Conservation (phyloP, 768 basidiomycete genomes). For the Hygrophorus pudorinus region DNA sequence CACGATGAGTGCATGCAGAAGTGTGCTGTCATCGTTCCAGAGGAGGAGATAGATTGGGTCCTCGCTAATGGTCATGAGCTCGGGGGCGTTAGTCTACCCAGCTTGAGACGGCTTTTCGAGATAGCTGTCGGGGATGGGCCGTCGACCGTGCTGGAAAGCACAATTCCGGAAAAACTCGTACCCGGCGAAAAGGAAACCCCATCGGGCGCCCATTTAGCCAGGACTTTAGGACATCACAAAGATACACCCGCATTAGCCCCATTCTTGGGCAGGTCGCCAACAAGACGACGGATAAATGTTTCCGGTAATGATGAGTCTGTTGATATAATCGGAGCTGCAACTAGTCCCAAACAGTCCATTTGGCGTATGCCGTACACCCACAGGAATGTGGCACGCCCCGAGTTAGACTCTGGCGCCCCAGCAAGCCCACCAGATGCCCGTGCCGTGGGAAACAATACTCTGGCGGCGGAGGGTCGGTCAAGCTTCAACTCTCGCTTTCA, state of each 20-base stretch:
- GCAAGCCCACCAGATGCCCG: neutral
- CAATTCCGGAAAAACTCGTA: neutral
- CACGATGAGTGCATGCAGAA: slow-evolving; percentile 47
- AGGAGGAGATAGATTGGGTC: slow-evolving; percentile 1
- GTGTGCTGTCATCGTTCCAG: slow-evolving; percentile 26
- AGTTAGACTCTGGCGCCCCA: neutral
- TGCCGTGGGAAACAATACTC: too few relatives aligned
- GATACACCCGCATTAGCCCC: slow-evolving; percentile 41
- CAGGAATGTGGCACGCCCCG: slow-evolving; percentile 10
- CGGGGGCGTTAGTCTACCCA: slow-evolving; percentile 34
- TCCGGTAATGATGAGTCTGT: slow-evolving; percentile 28
- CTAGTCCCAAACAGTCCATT: neutral
- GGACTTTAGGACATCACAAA: slow-evolving; percentile 38
- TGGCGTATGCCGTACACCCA: slow-evolving; percentile 28
- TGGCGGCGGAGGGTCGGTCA: neutral
- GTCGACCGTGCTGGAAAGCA: slow-evolving; percentile 6
- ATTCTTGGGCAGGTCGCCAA: slow-evolving; percentile 34
- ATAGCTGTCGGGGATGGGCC: slow-evolving; percentile 30
- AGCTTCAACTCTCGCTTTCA: slow-evolving; percentile 34
- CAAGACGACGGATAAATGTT: slow-evolving; percentile 32
- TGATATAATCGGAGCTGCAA: slow-evolving; percentile 19
- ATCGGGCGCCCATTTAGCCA: slow-evolving; percentile 20
- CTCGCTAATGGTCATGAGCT: slow-evolving; percentile 17
- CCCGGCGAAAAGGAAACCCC: slow-evolving; percentile 4
- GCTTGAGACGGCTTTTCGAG: slow-evolving; percentile 38